Conservation (phyloP, 1,139 yeast species). For the Kodamaea suecica region DNA sequence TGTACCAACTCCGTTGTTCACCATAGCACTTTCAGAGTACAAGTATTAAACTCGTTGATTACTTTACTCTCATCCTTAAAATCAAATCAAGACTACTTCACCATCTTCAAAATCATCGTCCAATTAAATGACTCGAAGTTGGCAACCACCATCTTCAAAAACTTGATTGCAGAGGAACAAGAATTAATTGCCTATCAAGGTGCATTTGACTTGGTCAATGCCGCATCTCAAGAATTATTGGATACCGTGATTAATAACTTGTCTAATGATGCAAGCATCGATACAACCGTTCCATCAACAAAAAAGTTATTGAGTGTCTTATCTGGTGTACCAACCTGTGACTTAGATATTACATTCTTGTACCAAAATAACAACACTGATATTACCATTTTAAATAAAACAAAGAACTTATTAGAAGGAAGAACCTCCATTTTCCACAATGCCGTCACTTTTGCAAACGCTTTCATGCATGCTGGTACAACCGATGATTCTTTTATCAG, state of each 20-base stretch:
- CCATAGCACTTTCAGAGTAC: constrained; percentile 61
- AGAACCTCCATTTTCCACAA: constrained; percentile 93
- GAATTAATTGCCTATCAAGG: constrained; percentile 79
- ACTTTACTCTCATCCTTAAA: constrained; percentile 55
- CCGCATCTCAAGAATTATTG: constrained; percentile 90
- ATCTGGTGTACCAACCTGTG: constrained; percentile 93
- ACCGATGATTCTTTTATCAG: constrained; percentile 92
- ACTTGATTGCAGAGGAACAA: constrained; percentile 43
- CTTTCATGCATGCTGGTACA: constrained; percentile 95
- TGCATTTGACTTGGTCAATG: constrained; percentile 88
- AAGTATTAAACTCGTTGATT: constrained; percentile 63
- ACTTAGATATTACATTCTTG: constrained; percentile 83
- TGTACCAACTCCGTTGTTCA: constrained; percentile 63
- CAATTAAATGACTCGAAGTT: constrained; percentile 75
- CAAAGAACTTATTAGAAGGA: constrained; percentile 82
- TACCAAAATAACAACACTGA: constrained; percentile 88
- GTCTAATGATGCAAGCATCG: constrained; percentile 40
- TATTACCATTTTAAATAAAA: constrained; percentile 71
- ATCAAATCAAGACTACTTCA: constrained; percentile 71
- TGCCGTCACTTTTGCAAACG: constrained; percentile 93
- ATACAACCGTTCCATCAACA: constrained; percentile 26
- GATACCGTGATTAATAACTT: constrained; percentile 54
- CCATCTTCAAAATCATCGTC: constrained; percentile 80
- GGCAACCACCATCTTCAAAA: constrained; percentile 66
- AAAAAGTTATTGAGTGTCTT: constrained; percentile 62